These are phyloP conservation scores for Cercospora sojina DNA, from an alignment of 2,329 filamentous ascomycete genomes.

Conservation along the genomic window DNA sequence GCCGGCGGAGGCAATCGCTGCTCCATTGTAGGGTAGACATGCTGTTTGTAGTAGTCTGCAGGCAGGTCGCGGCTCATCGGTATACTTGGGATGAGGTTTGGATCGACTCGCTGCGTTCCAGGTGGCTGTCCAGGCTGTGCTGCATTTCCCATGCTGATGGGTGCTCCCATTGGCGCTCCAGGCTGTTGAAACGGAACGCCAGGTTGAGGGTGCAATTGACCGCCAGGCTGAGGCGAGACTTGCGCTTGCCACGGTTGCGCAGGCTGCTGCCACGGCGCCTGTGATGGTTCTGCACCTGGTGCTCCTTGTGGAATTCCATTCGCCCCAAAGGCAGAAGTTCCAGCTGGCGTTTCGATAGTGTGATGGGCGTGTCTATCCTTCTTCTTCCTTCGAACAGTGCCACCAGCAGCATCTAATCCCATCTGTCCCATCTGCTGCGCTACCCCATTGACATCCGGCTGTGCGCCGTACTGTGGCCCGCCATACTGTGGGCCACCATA, in stretches of 20 bases:
- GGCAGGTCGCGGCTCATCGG: constrained; percentile 78
- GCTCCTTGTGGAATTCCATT: constrained; percentile 45
- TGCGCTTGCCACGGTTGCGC: constrained; percentile 40
- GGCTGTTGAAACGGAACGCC: constrained; percentile 22
- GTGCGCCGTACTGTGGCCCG: constrained; percentile 27
- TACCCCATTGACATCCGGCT: constrained; percentile 48
- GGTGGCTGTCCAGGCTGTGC: constrained; percentile 29
- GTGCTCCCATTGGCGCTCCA: constrained; percentile 28
- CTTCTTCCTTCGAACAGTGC: constrained; percentile 64
- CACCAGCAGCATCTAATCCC: constrained; percentile 58
- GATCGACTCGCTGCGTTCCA: constrained; percentile 70
- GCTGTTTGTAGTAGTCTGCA: constrained; percentile 79
- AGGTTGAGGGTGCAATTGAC: constrained; percentile 6
- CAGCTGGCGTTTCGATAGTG: constrained; percentile 68
- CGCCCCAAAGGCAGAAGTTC: constrained; percentile 65
- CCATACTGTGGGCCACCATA: constrained; percentile 19
- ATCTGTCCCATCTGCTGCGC: constrained; percentile 76
- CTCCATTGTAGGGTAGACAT: constrained; percentile 94
- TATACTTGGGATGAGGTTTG: constrained; percentile 90
- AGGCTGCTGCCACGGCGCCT: constrained; percentile 40
- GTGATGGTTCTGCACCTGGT: constrained; percentile 25
- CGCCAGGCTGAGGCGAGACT: constrained; percentile 23
- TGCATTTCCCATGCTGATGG: constrained; percentile 33
- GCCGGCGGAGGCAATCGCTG: constrained; percentile 88
- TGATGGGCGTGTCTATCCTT: constrained; percentile 95